These are phyloP conservation scores for Knufia fluminis DNA, from an alignment of 2,329 filamentous ascomycete species.

Conservation along the genomic window DNA sequence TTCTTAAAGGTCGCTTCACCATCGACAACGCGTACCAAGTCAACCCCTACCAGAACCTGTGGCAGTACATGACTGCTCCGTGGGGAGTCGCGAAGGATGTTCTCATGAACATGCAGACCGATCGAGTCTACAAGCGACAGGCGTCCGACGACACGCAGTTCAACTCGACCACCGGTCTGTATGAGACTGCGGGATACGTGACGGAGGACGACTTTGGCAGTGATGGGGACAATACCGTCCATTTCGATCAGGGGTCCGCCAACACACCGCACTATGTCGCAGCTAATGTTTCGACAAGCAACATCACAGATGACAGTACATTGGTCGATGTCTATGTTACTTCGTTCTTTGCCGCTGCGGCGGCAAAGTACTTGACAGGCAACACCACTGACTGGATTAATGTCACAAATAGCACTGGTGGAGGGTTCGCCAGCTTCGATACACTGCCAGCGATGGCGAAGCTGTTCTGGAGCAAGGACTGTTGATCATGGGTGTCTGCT, in stretches of 20 bases:
- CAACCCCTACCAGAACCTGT: constrained; percentile 26
- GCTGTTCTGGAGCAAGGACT: constrained; percentile 17
- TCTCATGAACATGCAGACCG: constrained; percentile 24
- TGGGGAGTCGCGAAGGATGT: constrained; percentile 26
- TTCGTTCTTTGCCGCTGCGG: constrained; percentile 17
- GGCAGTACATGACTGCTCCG: constrained; percentile 27
- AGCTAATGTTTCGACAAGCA: constrained; percentile 24
- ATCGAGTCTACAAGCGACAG: constrained; percentile 23
- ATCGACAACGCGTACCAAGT: constrained; percentile 27
- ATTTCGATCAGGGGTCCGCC: constrained; percentile 24
- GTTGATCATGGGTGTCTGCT: constrained; percentile 7
- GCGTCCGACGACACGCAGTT: constrained; percentile 16
- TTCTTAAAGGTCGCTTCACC: constrained; percentile 55
- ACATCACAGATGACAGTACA: constrained; percentile 12
- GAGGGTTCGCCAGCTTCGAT: constrained; percentile 19
- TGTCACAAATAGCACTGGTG: constrained; percentile 12
- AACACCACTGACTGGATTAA: constrained; percentile 18
- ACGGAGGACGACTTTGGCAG: constrained; percentile 29
- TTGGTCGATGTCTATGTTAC: constrained; percentile 20
- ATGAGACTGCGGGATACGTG: constrained; percentile 24
- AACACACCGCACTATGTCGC: constrained; percentile 25
- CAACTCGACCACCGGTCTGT: constrained; percentile 8
- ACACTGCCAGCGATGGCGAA: constrained; percentile 15
- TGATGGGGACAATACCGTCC: constrained; percentile 29
- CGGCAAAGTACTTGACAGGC: constrained; percentile 16